Conservation (phyloP, 2,329 filamentous ascomycete species). For the Fusarium solani-melongenae region DNA sequence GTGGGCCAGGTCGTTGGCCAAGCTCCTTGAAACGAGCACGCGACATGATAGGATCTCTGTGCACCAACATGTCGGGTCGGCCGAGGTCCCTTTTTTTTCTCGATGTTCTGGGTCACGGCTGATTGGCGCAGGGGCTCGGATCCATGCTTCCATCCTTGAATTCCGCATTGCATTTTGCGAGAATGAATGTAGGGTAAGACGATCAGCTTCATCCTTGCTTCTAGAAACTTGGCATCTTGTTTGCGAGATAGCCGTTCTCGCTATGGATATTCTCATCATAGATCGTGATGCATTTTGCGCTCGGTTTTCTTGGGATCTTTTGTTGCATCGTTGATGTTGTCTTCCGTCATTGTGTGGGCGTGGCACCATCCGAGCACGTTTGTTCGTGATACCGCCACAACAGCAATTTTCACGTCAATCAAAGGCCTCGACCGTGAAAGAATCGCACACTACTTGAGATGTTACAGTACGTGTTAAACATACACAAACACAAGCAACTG, state of each 20-base stretch:
- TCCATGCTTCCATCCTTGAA: neutral
- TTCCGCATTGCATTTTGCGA: neutral
- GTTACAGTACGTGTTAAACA: neutral
- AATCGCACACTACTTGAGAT: neutral
- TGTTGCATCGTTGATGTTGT: neutral
- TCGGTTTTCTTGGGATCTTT: neutral
- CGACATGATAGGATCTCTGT: constrained; percentile 15
- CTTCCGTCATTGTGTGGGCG: neutral
- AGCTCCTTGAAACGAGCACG: constrained; percentile 18
- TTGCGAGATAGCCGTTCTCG: neutral
- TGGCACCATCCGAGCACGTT: neutral
- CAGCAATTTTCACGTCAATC: neutral
- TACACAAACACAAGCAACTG: neutral
- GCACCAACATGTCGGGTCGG: constrained; percentile 11
- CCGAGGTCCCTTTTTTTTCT: constrained; percentile 4
- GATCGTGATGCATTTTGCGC: neutral
- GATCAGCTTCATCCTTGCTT: neutral
- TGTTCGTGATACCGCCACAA: neutral
- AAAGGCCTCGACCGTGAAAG: neutral
- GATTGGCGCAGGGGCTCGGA: neutral
- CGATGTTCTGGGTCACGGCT: neutral
- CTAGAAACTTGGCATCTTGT: neutral
- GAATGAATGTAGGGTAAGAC: neutral
- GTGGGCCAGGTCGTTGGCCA: neutral
- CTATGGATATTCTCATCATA: neutral